Conservation (phyloP, 371 early-diverging fungal genomes). For the Parasitella parasitica region DNA sequence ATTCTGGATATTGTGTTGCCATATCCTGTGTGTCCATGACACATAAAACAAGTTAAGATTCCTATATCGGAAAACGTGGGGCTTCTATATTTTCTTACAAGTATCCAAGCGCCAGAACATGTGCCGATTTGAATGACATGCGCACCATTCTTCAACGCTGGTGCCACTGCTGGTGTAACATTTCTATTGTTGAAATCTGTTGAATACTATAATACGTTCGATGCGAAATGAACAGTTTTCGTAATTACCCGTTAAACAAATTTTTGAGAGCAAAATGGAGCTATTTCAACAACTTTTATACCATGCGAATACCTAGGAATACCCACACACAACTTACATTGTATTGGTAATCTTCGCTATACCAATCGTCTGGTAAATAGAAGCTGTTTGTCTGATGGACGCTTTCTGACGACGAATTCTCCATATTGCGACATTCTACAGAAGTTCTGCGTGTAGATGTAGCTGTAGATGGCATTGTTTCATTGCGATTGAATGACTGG, state of each 20-base stretch:
- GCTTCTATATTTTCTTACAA: conserved; percentile 4
- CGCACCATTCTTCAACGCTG: conserved; percentile 19
- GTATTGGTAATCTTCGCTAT: conserved; percentile 13
- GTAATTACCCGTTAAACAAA: conserved; percentile 16
- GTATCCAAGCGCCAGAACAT: conserved; percentile 22
- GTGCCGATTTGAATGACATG: conserved; percentile 22
- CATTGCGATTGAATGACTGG: background rate
- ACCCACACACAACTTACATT: conserved; percentile 4
- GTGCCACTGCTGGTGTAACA: conserved; percentile 18
- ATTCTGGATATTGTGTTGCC: conserved; percentile 38
- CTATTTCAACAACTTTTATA: too few species aligned
- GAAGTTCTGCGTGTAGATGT: background rate
- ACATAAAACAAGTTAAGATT: background rate
- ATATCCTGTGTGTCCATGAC: conserved; percentile 28
- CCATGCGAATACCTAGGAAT: too few species aligned
- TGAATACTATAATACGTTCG: too few species aligned
- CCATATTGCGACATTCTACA: background rate
- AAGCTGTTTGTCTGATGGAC: conserved; percentile 19
- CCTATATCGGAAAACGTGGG: background rate
- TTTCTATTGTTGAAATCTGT: conserved; percentile 9
- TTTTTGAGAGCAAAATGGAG: conserved; percentile 23
- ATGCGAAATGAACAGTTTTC: background rate
- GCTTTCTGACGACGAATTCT: background rate
- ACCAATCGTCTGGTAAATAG: conserved; percentile 26
- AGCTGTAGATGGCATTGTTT: background rate